Percentiles rank a stretch among this genome's conserved stretches.
These are phyloP conservation scores for Ceratocystis alfenasii DNA, from an alignment of 2,329 filamentous ascomycete species.

Conservation along the genomic window DNA sequence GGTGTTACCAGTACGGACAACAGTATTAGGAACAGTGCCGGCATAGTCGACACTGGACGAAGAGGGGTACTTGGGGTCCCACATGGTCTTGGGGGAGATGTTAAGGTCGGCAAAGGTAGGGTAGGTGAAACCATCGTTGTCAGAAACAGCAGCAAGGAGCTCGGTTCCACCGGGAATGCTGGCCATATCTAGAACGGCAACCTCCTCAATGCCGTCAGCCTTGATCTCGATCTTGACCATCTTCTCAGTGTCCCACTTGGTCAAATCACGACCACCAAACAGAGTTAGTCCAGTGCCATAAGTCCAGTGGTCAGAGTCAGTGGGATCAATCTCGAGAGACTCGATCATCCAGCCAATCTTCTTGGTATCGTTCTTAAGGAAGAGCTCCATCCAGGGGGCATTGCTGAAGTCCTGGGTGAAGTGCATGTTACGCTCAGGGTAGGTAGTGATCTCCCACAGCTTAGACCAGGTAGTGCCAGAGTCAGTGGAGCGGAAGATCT, in stretches of 20 bases:
- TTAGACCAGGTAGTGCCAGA: constrained; percentile 43
- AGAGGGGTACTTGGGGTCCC: constrained; percentile 38
- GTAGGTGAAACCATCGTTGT: constrained; percentile 43
- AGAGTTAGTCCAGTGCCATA: constrained; percentile 49
- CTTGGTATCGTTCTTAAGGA: constrained; percentile 37
- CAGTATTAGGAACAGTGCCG: constrained; percentile 34
- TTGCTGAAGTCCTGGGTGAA: constrained; percentile 37
- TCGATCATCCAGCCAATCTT: constrained; percentile 51
- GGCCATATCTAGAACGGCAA: constrained; percentile 38
- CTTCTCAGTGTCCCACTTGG: constrained; percentile 39
- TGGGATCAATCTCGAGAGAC: constrained; percentile 44
- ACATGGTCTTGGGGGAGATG: constrained; percentile 35
- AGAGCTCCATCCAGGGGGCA: constrained; percentile 44
- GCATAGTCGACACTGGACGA: constrained; percentile 39
- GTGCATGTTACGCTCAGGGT: constrained; percentile 36
- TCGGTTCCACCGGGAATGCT: constrained; percentile 40
- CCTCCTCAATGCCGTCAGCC: constrained; percentile 45
- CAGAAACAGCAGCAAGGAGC: constrained; percentile 40
- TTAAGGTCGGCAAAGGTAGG: constrained; percentile 30
- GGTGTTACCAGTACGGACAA: constrained; percentile 41
- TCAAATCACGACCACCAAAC: constrained; percentile 43
- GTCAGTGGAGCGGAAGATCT: constrained; percentile 44
- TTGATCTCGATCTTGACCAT: constrained; percentile 41
- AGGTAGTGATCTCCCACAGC: constrained; percentile 41
- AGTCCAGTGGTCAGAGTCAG: constrained; percentile 48